These are phyloP conservation scores for Rhynchosporium secalis DNA, from an alignment of 2,329 filamentous ascomycete genomes.

Conservation along the genomic window DNA sequence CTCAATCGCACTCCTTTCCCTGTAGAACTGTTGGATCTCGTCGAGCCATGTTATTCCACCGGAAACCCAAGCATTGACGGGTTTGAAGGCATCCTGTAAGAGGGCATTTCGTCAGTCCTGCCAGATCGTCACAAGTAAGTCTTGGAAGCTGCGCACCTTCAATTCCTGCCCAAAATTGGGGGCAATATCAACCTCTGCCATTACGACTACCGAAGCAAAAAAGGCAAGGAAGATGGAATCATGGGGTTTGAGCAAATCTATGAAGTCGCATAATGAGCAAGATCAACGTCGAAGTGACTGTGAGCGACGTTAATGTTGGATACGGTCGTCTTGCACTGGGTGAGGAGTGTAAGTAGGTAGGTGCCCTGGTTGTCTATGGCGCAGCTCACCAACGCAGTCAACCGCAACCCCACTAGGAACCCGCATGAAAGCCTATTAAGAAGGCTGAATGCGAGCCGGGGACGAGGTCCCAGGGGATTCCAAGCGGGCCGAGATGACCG, in stretches of 20 bases:
- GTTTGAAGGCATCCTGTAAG: slow-evolving; percentile 88
- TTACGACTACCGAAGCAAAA: slow-evolving; percentile 42
- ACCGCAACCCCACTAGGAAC: slow-evolving; percentile 18
- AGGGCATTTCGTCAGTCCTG: slow-evolving; percentile 20
- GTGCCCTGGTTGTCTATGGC: slow-evolving; percentile 14
- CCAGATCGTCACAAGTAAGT: neutral
- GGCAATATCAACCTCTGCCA: slow-evolving; percentile 80
- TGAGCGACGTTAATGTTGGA: neutral
- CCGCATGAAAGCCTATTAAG: slow-evolving; percentile 7
- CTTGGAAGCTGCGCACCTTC: slow-evolving; percentile 62
- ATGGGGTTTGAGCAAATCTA: slow-evolving; percentile 26
- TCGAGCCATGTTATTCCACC: slow-evolving; percentile 93
- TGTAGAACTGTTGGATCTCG: slow-evolving; percentile 96
- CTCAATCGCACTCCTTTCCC: slow-evolving; percentile 89
- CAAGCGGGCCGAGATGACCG: slow-evolving; percentile 4
- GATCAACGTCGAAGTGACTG: neutral
- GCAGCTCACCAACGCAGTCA: slow-evolving; percentile 7
- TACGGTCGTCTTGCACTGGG: too few species aligned
- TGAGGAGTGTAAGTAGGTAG: too few species aligned
- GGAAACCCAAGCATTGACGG: slow-evolving; percentile 87
- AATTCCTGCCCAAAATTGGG: slow-evolving; percentile 91
- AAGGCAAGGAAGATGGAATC: slow-evolving; percentile 23
- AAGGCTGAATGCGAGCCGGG: slow-evolving; percentile 15
- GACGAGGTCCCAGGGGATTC: neutral
- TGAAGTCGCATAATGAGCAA: slow-evolving; percentile 17